A percentile compares a stretch with the other conserved stretches of the same genome.
phyloP scores from a whole-genome alignment of 2,329 filamentous ascomycete species.

The Zopfia rhizophila region DNA sequence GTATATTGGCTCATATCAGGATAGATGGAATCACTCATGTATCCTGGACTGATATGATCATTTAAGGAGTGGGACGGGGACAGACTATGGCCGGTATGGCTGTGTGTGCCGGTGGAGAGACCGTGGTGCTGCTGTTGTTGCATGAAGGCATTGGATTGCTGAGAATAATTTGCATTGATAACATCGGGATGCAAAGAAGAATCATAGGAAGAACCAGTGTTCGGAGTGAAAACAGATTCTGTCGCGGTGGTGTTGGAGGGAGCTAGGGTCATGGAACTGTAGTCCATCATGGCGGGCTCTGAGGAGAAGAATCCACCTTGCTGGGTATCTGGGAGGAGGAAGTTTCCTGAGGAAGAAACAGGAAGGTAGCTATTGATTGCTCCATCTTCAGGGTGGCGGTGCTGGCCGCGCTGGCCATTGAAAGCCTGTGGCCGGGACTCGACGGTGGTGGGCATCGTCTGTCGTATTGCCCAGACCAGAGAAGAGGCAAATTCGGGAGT shows the following conservation, averaged over 20 bases:
- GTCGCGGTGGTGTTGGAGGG: conserved; percentile 34
- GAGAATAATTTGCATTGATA: conserved; percentile 24
- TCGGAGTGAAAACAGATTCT: conserved; percentile 44
- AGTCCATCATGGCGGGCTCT: conserved; percentile 47
- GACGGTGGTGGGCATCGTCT: conserved; percentile 44
- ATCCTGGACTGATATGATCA: conserved; percentile 50
- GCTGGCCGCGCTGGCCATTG: conserved; percentile 46
- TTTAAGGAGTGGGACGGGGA: conserved; percentile 50
- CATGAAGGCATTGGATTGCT: conserved; percentile 37
- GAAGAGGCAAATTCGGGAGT: conserved; percentile 35
- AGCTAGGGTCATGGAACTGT: conserved; percentile 38
- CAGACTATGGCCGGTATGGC: conserved; percentile 41
- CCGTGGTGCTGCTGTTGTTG: conserved; percentile 37
- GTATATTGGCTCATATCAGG: conserved; percentile 45
- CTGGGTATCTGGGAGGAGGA: conserved; percentile 37
- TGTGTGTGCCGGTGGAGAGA: conserved; percentile 42
- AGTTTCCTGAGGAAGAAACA: conserved; percentile 29
- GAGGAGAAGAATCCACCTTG: conserved; percentile 51
- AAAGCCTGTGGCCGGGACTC: conserved; percentile 47
- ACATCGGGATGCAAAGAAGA: conserved; percentile 47
- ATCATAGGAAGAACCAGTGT: conserved; percentile 47
- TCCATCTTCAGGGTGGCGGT: conserved; percentile 46
- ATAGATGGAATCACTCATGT: conserved; percentile 46
- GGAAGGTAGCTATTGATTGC: conserved; percentile 38
- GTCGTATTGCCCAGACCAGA: conserved; percentile 22